A percentile compares a stretch with the other conserved stretches of the same genome.
Conservation (phyloP, 257 asterid genomes). For the Nicotiana tomentosiformis region DNA sequence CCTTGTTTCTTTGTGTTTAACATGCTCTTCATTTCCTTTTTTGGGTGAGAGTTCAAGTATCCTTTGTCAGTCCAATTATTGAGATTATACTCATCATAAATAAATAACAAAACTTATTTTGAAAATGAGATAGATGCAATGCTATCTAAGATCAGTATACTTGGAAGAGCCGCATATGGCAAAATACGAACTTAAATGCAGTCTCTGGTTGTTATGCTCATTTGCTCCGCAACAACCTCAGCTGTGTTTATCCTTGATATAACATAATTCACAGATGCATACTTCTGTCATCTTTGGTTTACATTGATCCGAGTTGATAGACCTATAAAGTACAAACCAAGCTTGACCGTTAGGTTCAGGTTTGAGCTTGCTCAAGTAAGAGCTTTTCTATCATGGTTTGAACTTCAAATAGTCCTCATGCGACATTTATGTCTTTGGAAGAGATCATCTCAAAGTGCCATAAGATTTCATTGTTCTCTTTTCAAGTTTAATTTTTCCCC, state of each 20-base stretch:
- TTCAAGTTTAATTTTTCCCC: neutral
- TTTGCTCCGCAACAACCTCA: neutral
- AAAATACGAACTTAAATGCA: neutral
- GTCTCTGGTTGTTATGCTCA: neutral
- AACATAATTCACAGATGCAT: neutral
- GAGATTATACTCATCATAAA: neutral
- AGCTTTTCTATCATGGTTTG: neutral
- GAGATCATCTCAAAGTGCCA: neutral
- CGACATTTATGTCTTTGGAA: neutral
- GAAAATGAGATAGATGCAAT: neutral
- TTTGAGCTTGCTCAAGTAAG: neutral
- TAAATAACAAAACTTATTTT: neutral
- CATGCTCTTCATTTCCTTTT: neutral
- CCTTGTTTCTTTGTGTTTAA: neutral
- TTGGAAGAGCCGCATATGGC: neutral
- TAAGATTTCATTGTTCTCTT: neutral
- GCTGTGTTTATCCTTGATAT: neutral
- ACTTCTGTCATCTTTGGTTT: neutral
- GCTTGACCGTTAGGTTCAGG: neutral
- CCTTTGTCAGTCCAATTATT: neutral
- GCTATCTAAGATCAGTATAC: neutral
- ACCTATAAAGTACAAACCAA: neutral
- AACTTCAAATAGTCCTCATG: neutral
- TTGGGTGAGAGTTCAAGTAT: no score
- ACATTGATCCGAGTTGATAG: neutral